Conservation (phyloP, 352 stramenopile genomes). For the Phytophthora parvispora region DNA sequence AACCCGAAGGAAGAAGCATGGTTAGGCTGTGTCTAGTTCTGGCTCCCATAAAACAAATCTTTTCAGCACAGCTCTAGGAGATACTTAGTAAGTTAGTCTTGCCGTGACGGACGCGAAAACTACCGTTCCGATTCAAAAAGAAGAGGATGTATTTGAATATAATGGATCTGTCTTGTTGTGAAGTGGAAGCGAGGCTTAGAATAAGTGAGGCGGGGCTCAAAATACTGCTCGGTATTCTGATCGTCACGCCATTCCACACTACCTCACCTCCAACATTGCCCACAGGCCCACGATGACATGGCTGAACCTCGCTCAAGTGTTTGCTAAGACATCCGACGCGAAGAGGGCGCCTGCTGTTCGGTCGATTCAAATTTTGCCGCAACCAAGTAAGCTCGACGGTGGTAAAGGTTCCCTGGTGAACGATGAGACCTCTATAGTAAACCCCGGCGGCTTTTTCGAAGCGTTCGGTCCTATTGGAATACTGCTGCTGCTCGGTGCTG, state of each 20-base stretch:
- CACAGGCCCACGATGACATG: not conserved
- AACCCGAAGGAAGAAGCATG: constrained; percentile 15
- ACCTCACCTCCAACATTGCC: not conserved
- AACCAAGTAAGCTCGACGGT: not conserved
- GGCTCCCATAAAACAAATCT: too few relatives aligned
- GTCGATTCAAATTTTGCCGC: constrained; percentile 3
- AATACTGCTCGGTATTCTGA: not conserved
- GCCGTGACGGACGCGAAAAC: not conserved
- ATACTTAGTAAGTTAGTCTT: too few relatives aligned
- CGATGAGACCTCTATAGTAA: not conserved
- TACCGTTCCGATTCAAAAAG: too few relatives aligned
- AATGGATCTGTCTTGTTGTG: not conserved
- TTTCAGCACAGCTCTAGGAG: too few relatives aligned
- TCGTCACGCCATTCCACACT: not conserved
- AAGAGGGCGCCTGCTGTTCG: not conserved
- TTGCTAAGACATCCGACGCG: not conserved
- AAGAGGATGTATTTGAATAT: too few relatives aligned
- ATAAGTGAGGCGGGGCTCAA: not conserved
- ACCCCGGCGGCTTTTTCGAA: constrained; percentile 17
- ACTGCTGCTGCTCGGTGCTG: constrained; percentile 12
- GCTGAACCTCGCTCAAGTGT: not conserved
- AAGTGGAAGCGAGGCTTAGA: not conserved
- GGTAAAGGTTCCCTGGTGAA: not conserved
- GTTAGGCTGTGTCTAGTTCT: too few relatives aligned
- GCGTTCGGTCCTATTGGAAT: constrained; percentile 29